Evolutionary conservation across 164 flowering plant genomes (phyloP).

Genomic region (Santalum album): DNA sequence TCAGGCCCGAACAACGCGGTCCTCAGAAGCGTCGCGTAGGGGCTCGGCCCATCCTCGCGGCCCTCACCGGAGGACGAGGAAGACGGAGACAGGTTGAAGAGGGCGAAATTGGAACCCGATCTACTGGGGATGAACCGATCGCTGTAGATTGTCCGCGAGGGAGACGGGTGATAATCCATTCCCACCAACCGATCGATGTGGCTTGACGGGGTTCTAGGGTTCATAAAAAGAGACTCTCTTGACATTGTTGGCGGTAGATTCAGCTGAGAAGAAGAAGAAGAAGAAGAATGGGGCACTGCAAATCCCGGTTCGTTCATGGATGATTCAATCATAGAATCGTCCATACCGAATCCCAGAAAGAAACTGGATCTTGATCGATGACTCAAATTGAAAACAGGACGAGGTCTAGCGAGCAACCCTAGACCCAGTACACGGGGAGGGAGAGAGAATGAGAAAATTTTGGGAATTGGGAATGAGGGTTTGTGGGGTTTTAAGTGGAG

Average conservation of each 20-base stretch:
- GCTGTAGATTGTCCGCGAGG: constrained; percentile 64
- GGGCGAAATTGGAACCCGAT: constrained; percentile 76
- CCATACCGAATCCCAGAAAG: not conserved
- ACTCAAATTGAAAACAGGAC: not conserved
- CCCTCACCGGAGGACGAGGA: constrained; percentile 20
- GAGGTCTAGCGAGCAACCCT: not conserved
- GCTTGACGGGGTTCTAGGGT: constrained; percentile 12
- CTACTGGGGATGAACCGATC: constrained; percentile 90
- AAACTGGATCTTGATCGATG: not conserved
- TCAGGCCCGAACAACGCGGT: constrained; percentile 69
- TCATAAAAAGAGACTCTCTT: not conserved
- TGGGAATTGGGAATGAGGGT: not conserved
- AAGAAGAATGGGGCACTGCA: not conserved
- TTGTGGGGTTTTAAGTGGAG: not conserved
- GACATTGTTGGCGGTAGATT: not conserved
- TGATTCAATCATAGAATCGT: not conserved
- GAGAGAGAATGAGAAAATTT: not conserved
- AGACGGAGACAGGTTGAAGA: constrained; percentile 34
- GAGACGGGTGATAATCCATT: constrained; percentile 30
- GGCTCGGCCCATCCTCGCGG: constrained; percentile 41
- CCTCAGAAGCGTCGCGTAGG: constrained; percentile 48
- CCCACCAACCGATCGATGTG: constrained; percentile 34
- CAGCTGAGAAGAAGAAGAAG: not conserved
- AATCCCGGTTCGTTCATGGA: no score
- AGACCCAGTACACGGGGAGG: not conserved